Conservation (phyloP, 768 basidiomycete genomes). For the Rubroboletus satanas region DNA sequence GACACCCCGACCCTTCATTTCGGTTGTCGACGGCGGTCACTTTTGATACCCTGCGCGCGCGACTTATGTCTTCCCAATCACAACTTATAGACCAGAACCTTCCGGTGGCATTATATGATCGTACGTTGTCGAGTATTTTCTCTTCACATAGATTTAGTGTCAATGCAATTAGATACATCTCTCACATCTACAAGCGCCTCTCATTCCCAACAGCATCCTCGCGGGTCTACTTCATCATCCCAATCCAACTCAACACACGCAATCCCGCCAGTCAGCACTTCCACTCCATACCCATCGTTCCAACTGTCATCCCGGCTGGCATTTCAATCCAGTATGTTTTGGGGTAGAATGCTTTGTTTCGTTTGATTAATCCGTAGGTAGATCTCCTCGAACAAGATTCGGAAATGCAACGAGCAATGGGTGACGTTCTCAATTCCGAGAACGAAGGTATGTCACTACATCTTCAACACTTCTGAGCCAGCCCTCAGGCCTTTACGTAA, state of each 20-base stretch:
- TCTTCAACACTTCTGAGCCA: not conserved
- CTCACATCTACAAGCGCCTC: conserved; percentile 14
- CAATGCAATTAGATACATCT: conserved; percentile 11
- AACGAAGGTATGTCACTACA: conserved; percentile 29
- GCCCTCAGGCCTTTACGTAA: not conserved
- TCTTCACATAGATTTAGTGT: not conserved
- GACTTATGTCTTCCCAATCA: conserved; percentile 38
- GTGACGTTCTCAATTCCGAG: conserved; percentile 52
- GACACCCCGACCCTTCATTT: conserved; percentile 35
- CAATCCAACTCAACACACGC: conserved; percentile 36
- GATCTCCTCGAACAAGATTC: conserved; percentile 69
- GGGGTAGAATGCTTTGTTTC: not conserved
- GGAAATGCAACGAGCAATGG: conserved; percentile 65
- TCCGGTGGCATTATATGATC: conserved; percentile 31
- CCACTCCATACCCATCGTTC: conserved; percentile 51
- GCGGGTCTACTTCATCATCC: conserved; percentile 30
- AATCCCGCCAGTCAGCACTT: conserved; percentile 48
- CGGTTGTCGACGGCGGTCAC: conserved; percentile 43
- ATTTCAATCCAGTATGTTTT: conserved; percentile 53
- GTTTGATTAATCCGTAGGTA: conserved; percentile 23
- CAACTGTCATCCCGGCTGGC: conserved; percentile 50
- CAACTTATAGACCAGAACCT: conserved; percentile 36
- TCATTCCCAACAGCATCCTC: conserved; percentile 16
- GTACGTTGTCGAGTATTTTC: conserved; percentile 28
- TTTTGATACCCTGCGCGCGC: conserved; percentile 45